Evolutionary conservation across 352 stramenopile species (phyloP).

Genomic region (Phytophthora constricta): DNA sequence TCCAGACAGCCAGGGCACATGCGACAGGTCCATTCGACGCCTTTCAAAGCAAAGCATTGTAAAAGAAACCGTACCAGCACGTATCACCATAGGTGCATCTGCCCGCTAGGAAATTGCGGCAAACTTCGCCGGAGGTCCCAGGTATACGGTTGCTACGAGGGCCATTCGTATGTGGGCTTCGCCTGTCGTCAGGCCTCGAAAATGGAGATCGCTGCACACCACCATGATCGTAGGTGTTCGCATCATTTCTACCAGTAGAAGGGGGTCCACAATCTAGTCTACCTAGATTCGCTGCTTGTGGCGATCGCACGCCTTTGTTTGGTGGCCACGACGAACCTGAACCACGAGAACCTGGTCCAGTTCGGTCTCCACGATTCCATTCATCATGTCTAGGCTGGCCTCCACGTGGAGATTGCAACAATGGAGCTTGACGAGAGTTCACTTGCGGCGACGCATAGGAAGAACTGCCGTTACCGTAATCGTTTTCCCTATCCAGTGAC

Average conservation of each 20-base stretch:
- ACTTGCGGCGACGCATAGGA: conserved; percentile 27
- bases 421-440: conserved; percentile 23
- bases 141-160: conserved; percentile 39
- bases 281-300: conserved; percentile 38
- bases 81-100: conserved; percentile 80
- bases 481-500: conserved; percentile 30
- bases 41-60: conserved; percentile 9
- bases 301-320: conserved; percentile 29
- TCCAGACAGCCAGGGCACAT: neutral
- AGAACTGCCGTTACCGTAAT: conserved; percentile 37
- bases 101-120: conserved; percentile 74
- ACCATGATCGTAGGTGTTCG: conserved; percentile 25
- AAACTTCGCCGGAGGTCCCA: conserved; percentile 64
- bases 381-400: conserved; percentile 32
- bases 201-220: conserved; percentile 33
- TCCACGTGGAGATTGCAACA: conserved; percentile 31
- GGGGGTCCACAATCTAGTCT: conserved; percentile 2
- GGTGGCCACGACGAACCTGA: conserved; percentile 30
- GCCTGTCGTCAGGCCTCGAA: conserved; percentile 36
- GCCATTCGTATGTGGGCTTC: conserved; percentile 20
- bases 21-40: neutral
- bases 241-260: conserved; percentile 28
- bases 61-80: conserved; percentile 71
- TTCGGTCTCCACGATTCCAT: conserved; percentile 33
- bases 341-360: conserved; percentile 23